Base-by-base conservation (phyloP, 352 stramenopile genomes). In the Thalassiosira ordinaria region DNA sequence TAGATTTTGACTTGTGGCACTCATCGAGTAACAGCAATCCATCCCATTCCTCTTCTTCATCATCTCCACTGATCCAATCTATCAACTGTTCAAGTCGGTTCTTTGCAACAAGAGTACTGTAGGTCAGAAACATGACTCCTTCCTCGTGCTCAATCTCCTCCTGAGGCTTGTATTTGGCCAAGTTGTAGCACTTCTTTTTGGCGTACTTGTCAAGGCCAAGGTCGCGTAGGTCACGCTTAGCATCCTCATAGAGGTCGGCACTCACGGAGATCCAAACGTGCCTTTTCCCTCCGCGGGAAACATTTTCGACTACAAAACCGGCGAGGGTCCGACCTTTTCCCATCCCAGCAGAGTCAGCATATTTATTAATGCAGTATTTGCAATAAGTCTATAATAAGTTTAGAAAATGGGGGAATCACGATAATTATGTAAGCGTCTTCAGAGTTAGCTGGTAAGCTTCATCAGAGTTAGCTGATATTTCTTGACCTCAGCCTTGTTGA, bases 231-330 rank as follows among this genome's bases (percentile, higher is more conserved):
- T 90, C 92, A 9, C 93, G 82, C 61, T 81, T 68, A 0, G 93
- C 93, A 71, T 96, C 93, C 35, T 89, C 67, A 22, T 84, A 37
- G 1, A 96, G 78, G 70, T 96, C 91, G 26, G 84, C 75, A 47
- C 85, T 92, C n/a, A 95, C 89, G 24, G 81, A 93, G 16, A 96
- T 77, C 93, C 93, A 97, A 1, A 96, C 66, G 76, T 96, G 91
- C 51, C 88, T 84, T 6, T 75, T 75, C 26, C 88, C 77, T 8
- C 91, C 91, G 9, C 81, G 72, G 13, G 76, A 60, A 20, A 82
- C 53, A 73, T 93, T 93, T 49, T 96, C 89, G 9, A 94, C 67
- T 8, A 96, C 83, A 67, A 95, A 86, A 14, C 86, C 90, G 0
- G 90, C 86, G 18, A 95, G 75, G 44, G 93, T 90, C 1, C 92